These are phyloP conservation scores for Trichoderma breve DNA, from an alignment of 2,329 filamentous ascomycete species.

Conservation along the genomic window DNA sequence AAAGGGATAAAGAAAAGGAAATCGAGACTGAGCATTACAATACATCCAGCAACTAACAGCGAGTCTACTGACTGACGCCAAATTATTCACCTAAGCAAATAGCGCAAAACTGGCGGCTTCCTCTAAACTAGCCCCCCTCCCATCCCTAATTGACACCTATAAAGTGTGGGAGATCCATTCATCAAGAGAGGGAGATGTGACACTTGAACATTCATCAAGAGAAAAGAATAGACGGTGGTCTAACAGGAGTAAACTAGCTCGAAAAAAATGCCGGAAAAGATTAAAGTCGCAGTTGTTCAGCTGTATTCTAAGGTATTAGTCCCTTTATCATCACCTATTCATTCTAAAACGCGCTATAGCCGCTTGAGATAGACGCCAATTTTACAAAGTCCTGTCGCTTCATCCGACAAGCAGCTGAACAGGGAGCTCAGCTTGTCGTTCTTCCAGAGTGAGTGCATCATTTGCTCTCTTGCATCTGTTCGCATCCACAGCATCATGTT, in stretches of 20 bases:
- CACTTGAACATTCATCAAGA: not conserved
- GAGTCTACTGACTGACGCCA: not conserved
- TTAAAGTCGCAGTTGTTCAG: not conserved
- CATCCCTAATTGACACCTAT: not conserved
- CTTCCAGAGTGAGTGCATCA: not conserved
- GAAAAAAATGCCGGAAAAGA: not conserved
- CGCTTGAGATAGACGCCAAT: not conserved
- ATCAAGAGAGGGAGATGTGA: not conserved
- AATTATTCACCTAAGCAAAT: not conserved
- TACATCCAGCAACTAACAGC: not conserved
- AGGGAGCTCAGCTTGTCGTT: not conserved
- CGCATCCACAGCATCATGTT: not conserved
- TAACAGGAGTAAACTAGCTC: not conserved
- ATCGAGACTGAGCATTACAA: not conserved
- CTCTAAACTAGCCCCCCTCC: not conserved
- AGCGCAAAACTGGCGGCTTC: not conserved
- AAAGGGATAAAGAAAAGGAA: not conserved
- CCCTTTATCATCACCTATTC: too few relatives aligned
- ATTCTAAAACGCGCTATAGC: not conserved
- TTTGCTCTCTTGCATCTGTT: not conserved
- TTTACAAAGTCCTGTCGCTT: not conserved
- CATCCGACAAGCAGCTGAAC: not conserved
- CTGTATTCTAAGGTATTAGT: not conserved
- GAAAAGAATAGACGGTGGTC: too few relatives aligned
- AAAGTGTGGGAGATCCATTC: not conserved